Evolutionary conservation across 805 yeast species (phyloP).

Genomic region (Lipomyces orientalis): DNA sequence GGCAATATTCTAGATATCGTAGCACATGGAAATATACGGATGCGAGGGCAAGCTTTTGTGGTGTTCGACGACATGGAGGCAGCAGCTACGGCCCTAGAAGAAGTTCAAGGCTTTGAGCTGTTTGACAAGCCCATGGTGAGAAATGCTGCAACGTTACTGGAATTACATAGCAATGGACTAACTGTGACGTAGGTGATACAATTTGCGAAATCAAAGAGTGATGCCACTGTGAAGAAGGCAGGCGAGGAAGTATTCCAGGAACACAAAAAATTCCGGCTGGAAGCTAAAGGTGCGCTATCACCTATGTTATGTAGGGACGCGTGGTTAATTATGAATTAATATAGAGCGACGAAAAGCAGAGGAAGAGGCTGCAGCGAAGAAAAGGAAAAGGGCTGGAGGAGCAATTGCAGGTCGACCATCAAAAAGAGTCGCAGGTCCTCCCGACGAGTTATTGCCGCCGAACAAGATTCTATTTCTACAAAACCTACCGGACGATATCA

Average conservation of each 20-base stretch:
- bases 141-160: too few species aligned
- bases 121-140: slow-evolving; percentile 55
- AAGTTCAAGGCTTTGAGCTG: slow-evolving; percentile 44
- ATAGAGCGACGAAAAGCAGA: slow-evolving; percentile 29
- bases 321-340: not conserved
- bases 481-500: slow-evolving; percentile 56
- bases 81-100: slow-evolving; percentile 56
- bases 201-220: slow-evolving; percentile 55
- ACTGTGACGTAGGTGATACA: slow-evolving; percentile 44
- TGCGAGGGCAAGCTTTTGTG: slow-evolving; percentile 85
- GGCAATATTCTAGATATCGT: slow-evolving; percentile 59
- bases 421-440: slow-evolving; percentile 36
- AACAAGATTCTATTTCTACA: slow-evolving; percentile 73
- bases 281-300: slow-evolving; percentile 27
- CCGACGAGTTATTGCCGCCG: slow-evolving; percentile 57
- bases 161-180: not conserved
- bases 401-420: slow-evolving; percentile 27
- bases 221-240: slow-evolving; percentile 42
- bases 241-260: slow-evolving; percentile 40
- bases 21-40: slow-evolving; percentile 64
- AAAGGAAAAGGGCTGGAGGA: slow-evolving; percentile 36
- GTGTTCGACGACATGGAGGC: slow-evolving; percentile 54
- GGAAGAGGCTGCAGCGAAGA: slow-evolving; percentile 30
- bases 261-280: slow-evolving; percentile 35
- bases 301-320: not conserved